Percentiles rank a stretch among this genome's conserved stretches.
These are phyloP conservation scores for Fusarium gaditjirri DNA, from an alignment of 2,329 filamentous ascomycete genomes.

Conservation along the genomic window DNA sequence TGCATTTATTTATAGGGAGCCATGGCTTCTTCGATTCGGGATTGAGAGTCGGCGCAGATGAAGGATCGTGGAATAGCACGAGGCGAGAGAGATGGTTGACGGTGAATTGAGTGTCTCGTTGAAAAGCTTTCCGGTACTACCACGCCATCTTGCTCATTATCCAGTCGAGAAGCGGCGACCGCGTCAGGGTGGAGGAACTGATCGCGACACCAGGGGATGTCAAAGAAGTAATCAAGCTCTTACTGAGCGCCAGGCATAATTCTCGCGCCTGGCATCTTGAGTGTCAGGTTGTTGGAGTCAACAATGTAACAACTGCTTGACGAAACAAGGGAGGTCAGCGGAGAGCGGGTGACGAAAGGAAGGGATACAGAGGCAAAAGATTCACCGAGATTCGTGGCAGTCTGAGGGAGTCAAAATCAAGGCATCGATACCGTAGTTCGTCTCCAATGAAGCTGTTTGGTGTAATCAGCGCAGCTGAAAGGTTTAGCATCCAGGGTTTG, in stretches of 20 bases:
- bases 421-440: neutral
- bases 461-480: too few species aligned
- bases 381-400: neutral
- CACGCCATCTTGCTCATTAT: neutral
- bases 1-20: neutral
- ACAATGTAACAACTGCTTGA: too few species aligned
- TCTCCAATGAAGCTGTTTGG: neutral
- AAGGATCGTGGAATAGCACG: neutral
- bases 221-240: neutral
- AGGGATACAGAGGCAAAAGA: neutral
- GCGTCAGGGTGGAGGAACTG: neutral
- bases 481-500: neutral
- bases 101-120: neutral
- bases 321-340: rapidly evolving
- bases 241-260: neutral
- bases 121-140: neutral
- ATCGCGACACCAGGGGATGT: neutral
- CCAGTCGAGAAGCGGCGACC: rapidly evolving
- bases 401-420: too few species aligned
- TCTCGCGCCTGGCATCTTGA: rapidly evolving
- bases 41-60: rapidly evolving
- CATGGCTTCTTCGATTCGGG: neutral
- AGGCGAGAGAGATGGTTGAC: neutral
- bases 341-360: rapidly evolving
- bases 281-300: too few species aligned